These are phyloP conservation scores for rapeseed (Brassica napus) DNA, from an alignment of 345 rosid genomes.

Conservation along the genomic window DNA sequence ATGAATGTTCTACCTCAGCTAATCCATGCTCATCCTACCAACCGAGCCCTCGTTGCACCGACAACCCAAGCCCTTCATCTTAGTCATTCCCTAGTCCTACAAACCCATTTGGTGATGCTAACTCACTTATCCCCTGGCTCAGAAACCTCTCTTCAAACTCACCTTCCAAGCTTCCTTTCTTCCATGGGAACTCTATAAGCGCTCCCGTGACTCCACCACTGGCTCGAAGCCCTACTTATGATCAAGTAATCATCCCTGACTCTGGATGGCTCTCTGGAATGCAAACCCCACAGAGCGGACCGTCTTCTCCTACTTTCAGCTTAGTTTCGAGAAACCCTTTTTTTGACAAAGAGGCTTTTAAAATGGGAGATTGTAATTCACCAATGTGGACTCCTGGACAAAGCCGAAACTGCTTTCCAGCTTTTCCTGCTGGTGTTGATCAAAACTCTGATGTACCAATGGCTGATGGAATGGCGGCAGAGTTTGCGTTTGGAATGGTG, in stretches of 20 bases:
- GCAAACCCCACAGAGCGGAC: constrained; percentile 76
- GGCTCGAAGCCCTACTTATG: constrained; percentile 70
- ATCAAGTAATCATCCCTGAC: constrained; percentile 60
- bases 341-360: constrained; percentile 63
- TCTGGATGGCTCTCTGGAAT: constrained; percentile 79
- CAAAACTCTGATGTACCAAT: constrained; percentile 79
- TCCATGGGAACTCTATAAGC: constrained; percentile 80
- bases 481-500: constrained; percentile 94
- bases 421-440: constrained; percentile 73
- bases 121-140: constrained; percentile 96
- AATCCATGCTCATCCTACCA: constrained; percentile 97
- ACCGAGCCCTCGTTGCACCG: constrained; percentile 87
- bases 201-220: constrained; percentile 98
- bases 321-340: constrained; percentile 83
- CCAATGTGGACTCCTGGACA: constrained; percentile 99
- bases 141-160: constrained; percentile 87
- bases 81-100: constrained; percentile 59
- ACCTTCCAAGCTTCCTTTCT: constrained; percentile 65
- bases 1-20: constrained; percentile 81
- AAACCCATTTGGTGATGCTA: constrained; percentile 64
- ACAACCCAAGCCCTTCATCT: constrained; percentile 87
- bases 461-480: constrained; percentile 77
- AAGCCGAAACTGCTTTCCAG: constrained; percentile 97
- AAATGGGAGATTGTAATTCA: constrained; percentile 54
- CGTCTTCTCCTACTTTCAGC: constrained; percentile 90